These are phyloP conservation scores for Pseudocercospora fijiensis DNA, from an alignment of 2,329 filamentous ascomycete species.

Conservation along the genomic window DNA sequence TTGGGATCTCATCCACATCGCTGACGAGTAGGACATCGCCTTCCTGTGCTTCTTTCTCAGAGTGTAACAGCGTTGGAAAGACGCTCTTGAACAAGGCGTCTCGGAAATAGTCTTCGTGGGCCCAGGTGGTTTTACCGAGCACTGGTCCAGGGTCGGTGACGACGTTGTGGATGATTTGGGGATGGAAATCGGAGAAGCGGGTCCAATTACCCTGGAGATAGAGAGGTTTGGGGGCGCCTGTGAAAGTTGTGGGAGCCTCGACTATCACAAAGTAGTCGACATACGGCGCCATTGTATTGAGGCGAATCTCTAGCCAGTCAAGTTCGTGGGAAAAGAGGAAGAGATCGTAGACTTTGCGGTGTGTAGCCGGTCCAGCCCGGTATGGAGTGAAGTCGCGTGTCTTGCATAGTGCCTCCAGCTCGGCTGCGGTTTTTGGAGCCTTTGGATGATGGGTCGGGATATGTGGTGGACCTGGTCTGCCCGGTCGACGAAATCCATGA, in stretches of 20 bases:
- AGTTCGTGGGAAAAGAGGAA: constrained; percentile 63
- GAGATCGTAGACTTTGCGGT: constrained; percentile 60
- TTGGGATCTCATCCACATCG: constrained; percentile 62
- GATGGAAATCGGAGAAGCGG: constrained; percentile 53
- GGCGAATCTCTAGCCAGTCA: constrained; percentile 64
- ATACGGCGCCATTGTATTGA: constrained; percentile 57
- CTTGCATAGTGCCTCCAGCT: not conserved
- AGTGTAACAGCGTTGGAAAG: constrained; percentile 50
- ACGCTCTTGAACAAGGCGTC: constrained; percentile 60
- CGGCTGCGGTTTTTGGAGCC: not conserved
- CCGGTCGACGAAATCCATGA: not conserved
- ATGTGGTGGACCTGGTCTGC: not conserved
- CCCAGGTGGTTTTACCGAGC: constrained; percentile 48
- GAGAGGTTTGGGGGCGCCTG: constrained; percentile 56
- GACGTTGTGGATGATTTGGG: constrained; percentile 62
- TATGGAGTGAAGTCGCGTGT: constrained; percentile 6
- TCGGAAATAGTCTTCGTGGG: constrained; percentile 55
- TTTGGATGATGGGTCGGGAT: not conserved
- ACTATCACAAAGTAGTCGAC: constrained; percentile 67
- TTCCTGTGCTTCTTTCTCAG: constrained; percentile 42
- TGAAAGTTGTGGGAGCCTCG: constrained; percentile 60
- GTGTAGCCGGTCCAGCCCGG: constrained; percentile 8
- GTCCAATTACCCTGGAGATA: constrained; percentile 54
- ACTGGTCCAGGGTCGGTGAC: constrained; percentile 46
- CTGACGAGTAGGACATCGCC: constrained; percentile 61